phyloP scores from a whole-genome alignment of 805 yeast species.

The Sugiyamaella americana region DNA sequence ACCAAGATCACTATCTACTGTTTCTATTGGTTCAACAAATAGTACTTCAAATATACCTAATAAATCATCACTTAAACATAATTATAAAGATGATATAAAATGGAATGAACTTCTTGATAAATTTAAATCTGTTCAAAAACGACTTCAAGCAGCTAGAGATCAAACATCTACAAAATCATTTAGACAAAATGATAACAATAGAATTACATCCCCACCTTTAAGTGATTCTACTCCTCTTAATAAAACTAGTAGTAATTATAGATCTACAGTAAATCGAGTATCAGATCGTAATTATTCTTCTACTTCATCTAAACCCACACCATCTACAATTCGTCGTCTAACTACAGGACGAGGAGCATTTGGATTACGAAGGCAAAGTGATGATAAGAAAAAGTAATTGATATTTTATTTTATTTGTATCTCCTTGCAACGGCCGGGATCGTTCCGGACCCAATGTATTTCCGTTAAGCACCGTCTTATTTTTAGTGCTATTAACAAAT shows the following conservation, averaged over 20 bases:
- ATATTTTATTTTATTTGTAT: no score
- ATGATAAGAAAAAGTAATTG: not conserved
- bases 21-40: slow-evolving; percentile 8
- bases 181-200: not conserved
- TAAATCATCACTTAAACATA: slow-evolving; percentile 12
- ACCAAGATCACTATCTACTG: slow-evolving; percentile 14
- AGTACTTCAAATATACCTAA: slow-evolving; percentile 18
- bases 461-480: no score
- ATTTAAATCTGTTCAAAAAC: slow-evolving; percentile 43
- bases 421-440: no score
- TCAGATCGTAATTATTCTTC: not conserved
- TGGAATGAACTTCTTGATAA: slow-evolving; percentile 43
- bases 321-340: not conserved
- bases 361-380: not conserved
- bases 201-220: not conserved
- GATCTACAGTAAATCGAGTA: not conserved
- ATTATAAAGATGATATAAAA: slow-evolving; percentile 26
- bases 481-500: no score
- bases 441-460: no score
- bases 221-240: not conserved
- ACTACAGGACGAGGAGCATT: not conserved
- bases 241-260: no score
- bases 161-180: slow-evolving; percentile 2
- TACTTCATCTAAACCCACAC: not conserved
- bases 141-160: slow-evolving; percentile 18